Evolutionary conservation across 2,329 filamentous ascomycete species (phyloP).

Genomic region (Cladosporium oxysporum): DNA sequence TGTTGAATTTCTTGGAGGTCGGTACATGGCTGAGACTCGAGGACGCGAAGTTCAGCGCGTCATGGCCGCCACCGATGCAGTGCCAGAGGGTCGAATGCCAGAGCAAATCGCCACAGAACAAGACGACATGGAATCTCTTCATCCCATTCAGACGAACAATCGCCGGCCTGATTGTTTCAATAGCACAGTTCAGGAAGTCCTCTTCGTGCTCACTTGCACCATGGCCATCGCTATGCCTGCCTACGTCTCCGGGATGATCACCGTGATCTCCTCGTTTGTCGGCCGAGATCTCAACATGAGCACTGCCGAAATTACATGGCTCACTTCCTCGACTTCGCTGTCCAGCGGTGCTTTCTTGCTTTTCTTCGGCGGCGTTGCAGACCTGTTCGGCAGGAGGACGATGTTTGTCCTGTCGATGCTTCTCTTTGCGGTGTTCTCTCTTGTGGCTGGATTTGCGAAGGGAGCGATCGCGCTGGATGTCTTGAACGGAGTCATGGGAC

Average conservation of each 20-base stretch:
- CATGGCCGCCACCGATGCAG: background rate
- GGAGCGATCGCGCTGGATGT: conserved; percentile 62
- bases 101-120: background rate
- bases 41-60: background rate
- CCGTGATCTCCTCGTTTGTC: conserved; percentile 65
- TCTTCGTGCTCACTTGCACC: conserved; percentile 67
- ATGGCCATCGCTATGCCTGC: conserved; percentile 65
- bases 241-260: conserved; percentile 60
- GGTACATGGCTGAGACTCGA: background rate
- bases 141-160: conserved; percentile 27
- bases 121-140: conserved; percentile 22
- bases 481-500: conserved; percentile 63
- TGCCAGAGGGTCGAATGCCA: background rate
- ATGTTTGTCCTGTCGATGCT: conserved; percentile 63
- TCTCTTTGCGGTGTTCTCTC: conserved; percentile 58
- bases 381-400: conserved; percentile 60
- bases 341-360: conserved; percentile 66
- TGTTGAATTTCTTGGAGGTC: background rate
- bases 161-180: conserved; percentile 61
- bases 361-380: conserved; percentile 65
- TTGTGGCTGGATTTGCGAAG: conserved; percentile 62
- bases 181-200: conserved; percentile 62
- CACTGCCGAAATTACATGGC: conserved; percentile 67
- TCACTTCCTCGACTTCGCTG: conserved; percentile 63
- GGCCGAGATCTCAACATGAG: conserved; percentile 63